These are phyloP conservation scores for Arthrinium phaeospermum DNA, from an alignment of 2,329 filamentous ascomycete genomes.

Conservation along the genomic window DNA sequence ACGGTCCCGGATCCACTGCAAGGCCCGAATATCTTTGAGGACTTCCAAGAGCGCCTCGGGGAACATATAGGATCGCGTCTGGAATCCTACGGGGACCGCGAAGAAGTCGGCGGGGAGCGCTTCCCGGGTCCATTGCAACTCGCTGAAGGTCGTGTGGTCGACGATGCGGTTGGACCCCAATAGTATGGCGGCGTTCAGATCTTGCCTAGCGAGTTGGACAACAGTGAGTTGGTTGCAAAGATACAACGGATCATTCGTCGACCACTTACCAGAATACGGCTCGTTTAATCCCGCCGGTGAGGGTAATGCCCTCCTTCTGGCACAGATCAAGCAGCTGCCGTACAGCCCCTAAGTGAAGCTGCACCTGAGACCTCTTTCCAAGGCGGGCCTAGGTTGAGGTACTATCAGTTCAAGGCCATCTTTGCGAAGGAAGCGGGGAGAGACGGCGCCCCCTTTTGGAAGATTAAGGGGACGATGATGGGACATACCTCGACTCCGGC, in stretches of 20 bases:
- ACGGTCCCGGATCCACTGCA: conserved; percentile 46
- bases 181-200: conserved; percentile 47
- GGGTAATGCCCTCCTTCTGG: conserved; percentile 32
- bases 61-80: conserved; percentile 32
- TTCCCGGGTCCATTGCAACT: conserved; percentile 47
- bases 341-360: conserved; percentile 49
- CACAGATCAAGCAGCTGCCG: conserved; percentile 42
- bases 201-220: conserved; percentile 42
- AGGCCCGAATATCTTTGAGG: conserved; percentile 44
- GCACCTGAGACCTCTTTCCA: conserved; percentile 42
- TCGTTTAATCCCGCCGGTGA: conserved; percentile 48
- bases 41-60: conserved; percentile 40
- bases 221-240: not conserved
- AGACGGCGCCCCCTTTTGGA: not conserved
- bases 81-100: conserved; percentile 42
- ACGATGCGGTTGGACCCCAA: conserved; percentile 46
- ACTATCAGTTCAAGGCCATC: conserved; percentile 20
- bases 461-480: not conserved
- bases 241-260: not conserved
- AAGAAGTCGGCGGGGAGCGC: conserved; percentile 37
- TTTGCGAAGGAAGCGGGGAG: not conserved
- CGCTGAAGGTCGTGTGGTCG: conserved; percentile 47
- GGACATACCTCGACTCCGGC: conserved; percentile 47
- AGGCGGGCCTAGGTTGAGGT: conserved; percentile 41
- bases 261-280: conserved; percentile 33